phyloP scores from a whole-genome alignment of 345 rosid genomes.

The Eucalyptus tenuipes region DNA sequence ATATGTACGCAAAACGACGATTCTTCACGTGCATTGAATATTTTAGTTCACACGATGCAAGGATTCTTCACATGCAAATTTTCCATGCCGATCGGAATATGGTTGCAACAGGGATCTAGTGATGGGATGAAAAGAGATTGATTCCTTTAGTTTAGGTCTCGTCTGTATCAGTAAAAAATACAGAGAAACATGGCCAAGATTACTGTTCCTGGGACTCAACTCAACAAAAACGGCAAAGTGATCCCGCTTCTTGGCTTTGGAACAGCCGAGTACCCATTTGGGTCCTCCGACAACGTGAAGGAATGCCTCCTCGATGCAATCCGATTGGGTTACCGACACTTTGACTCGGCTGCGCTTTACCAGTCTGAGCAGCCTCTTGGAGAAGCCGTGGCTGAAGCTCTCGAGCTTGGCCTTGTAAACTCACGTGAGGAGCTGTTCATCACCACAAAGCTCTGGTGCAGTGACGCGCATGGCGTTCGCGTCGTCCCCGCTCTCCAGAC shows the following conservation, averaged over 20 bases:
- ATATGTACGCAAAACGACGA: neutral
- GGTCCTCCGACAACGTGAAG: neutral
- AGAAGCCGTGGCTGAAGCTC: constrained; percentile 20
- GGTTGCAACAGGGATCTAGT: neutral
- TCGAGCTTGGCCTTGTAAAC: constrained; percentile 7
- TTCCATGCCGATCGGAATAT: neutral
- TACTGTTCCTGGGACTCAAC: neutral
- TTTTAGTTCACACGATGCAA: neutral
- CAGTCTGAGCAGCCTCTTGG: constrained; percentile 17
- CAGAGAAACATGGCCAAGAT: neutral
- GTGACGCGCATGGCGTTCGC: constrained; percentile 8
- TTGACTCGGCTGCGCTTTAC: constrained; percentile 19
- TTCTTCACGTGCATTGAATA: neutral
- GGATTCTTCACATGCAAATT: neutral
- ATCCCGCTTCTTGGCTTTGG: constrained; percentile 10
- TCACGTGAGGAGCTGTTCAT: constrained; percentile 25
- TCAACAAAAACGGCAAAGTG: neutral
- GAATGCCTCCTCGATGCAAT: constrained; percentile 11
- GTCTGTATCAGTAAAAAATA: neutral
- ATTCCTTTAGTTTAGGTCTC: neutral
- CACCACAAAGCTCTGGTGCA: constrained; percentile 26
- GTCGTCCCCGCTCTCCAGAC: neutral
- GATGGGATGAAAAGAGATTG: neutral
- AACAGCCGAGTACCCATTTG: neutral
- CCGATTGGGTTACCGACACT: constrained; percentile 20